A percentile compares a stretch with the other conserved stretches of the same genome.
phyloP scores from a whole-genome alignment of 2,329 filamentous ascomycete species.

The Cladosporium colombiae region DNA sequence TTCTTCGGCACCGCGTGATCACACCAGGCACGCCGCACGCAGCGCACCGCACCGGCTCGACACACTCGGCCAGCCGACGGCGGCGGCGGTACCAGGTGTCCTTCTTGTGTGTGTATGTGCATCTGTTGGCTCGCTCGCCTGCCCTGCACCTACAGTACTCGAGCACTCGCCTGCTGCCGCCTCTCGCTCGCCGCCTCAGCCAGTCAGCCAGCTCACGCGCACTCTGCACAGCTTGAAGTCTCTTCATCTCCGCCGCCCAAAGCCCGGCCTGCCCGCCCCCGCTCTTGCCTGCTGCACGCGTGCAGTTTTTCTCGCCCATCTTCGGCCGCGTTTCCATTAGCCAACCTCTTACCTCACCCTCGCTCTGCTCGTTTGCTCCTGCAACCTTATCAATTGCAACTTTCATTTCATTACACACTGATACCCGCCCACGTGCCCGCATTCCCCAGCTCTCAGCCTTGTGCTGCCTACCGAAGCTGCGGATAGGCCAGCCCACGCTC shows the following conservation, averaged over 20 bases:
- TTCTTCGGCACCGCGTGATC: constrained; percentile 15
- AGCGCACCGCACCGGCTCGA: constrained; percentile 3
- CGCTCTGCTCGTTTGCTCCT: constrained; percentile 24
- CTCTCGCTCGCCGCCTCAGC: constrained; percentile 5
- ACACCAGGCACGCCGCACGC: background rate
- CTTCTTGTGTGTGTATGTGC: background rate
- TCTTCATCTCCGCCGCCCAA: constrained; percentile 17
- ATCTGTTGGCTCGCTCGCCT: background rate
- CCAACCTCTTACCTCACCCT: constrained; percentile 34
- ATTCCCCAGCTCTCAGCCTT: constrained; percentile 30
- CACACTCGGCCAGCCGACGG: background rate
- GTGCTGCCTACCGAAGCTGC: constrained; percentile 25
- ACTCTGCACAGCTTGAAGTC: constrained; percentile 9
- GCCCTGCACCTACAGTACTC: background rate
- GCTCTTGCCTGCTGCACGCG: constrained; percentile 14
- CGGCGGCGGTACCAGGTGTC: background rate
- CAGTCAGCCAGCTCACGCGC: background rate
- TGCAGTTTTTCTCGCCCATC: constrained; percentile 25
- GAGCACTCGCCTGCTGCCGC: background rate
- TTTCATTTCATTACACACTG: constrained; percentile 21
- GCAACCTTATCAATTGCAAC: constrained; percentile 43
- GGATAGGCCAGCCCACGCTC: constrained; percentile 27
- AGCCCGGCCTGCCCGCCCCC: constrained; percentile 10
- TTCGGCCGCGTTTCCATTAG: constrained; percentile 30
- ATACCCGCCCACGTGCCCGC: constrained; percentile 22